Percentiles rank a stretch among this genome's conserved stretches.
These are phyloP conservation scores for Letharia columbiana DNA, from an alignment of 495 filamentous ascomycete species.

Conservation along the genomic window DNA sequence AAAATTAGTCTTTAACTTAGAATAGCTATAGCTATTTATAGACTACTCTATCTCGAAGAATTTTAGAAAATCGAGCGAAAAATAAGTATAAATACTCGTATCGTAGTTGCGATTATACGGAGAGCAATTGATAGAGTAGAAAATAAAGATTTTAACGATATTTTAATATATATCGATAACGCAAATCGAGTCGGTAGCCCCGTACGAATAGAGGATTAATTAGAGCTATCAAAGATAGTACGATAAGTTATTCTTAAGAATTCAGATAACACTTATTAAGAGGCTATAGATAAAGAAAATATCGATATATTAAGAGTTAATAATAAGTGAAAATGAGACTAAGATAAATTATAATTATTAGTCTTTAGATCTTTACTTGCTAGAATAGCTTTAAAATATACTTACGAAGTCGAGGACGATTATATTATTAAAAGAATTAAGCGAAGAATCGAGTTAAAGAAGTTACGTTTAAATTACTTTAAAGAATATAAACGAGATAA, in stretches of 20 bases:
- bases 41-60: too few relatives aligned
- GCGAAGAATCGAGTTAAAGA: background rate
- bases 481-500: too few relatives aligned
- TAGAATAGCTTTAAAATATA: background rate
- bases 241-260: background rate
- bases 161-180: too few relatives aligned
- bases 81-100: too few relatives aligned
- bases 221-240: background rate
- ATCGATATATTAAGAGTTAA: background rate
- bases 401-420: background rate
- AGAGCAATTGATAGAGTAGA: too few relatives aligned
- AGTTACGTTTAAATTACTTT: background rate
- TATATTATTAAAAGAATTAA: constrained; percentile 1
- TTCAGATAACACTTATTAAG: background rate
- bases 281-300: background rate
- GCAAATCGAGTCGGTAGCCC: too few relatives aligned
- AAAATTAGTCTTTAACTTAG: too few relatives aligned
- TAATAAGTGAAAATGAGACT: background rate
- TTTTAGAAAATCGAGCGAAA: too few relatives aligned
- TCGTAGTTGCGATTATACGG: too few relatives aligned
- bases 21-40: too few relatives aligned
- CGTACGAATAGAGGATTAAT: background rate
- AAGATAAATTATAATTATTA: background rate
- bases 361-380: background rate
- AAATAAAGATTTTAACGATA: too few relatives aligned